Evolutionary conservation across 2,329 filamentous ascomycete genomes (phyloP).

Genomic region (Nigrograna mackinnonii): DNA sequence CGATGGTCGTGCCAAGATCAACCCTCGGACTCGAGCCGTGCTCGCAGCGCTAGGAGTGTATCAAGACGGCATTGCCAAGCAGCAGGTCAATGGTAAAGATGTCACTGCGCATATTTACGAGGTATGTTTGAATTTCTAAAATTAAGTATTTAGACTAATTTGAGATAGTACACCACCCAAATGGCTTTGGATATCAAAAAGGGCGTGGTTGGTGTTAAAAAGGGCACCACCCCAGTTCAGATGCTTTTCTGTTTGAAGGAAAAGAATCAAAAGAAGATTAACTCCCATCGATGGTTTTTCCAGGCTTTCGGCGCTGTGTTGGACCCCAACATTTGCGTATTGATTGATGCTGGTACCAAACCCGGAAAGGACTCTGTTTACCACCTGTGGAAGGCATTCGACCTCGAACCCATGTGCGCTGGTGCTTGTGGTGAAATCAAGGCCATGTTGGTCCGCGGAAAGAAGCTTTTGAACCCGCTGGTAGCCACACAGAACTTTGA

Average conservation of each 20-base stretch:
- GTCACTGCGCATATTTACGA: constrained; percentile 97
- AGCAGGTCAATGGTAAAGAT: constrained; percentile 94
- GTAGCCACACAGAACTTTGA: constrained; percentile 98
- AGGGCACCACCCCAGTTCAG: constrained; percentile 85
- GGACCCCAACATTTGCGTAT: constrained; percentile 94
- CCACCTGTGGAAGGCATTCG: constrained; percentile 97
- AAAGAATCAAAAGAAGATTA: constrained; percentile 99
- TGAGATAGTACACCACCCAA: constrained; percentile 72
- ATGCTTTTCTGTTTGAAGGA: constrained; percentile 98
- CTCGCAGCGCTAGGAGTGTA: constrained; percentile 94
- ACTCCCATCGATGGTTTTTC: constrained; percentile 99
- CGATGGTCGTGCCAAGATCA: constrained; percentile 96
- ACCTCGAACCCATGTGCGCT: constrained; percentile 95
- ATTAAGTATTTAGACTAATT: constrained; percentile 15
- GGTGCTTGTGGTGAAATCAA: constrained; percentile 99
- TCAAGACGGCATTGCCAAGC: constrained; percentile 97
- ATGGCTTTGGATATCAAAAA: constrained; percentile 89
- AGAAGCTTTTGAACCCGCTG: constrained; percentile 88
- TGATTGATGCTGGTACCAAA: constrained; percentile 94
- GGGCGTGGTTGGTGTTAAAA: constrained; percentile 81
- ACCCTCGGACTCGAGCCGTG: constrained; percentile 84
- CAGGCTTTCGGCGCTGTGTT: constrained; percentile 91
- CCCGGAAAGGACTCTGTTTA: constrained; percentile 95
- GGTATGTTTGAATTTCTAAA: constrained; percentile 18
- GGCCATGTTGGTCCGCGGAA: constrained; percentile 88